Base-by-base conservation (phyloP, 768 basidiomycete species). In the Lentinula sp. region DNA sequence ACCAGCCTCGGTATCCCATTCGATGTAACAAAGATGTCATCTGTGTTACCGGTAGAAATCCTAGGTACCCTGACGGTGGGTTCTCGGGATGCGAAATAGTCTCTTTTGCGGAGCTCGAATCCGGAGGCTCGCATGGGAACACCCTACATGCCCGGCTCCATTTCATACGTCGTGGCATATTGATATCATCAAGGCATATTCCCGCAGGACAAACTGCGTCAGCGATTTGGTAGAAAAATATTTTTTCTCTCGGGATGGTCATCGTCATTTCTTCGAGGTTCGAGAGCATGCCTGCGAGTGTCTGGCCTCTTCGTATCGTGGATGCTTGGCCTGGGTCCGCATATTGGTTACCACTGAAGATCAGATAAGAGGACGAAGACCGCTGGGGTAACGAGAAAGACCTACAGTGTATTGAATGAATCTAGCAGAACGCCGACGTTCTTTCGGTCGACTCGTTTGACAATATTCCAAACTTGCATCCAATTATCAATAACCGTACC, bases 191-290 rank as follows among this genome's bases (percentile, higher is more conserved):
- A 32, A 61, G 43, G 21, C 66, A 62, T 3, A 69, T 64, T 3
- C 63, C 42, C 3, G 63, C 49, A 31, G 64, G 73, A 60, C 64
- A 61, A 59, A 65, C 48, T 52, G 71, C 76, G 64, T 78, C 76
- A 57, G 75, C 76, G 60, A 76, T 62, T 54, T 78, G 76, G 63
- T 73, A 75, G 55, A 75, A 67, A 66, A 74, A 78, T 64, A 78
- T 74, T 64, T 73, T 75, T 62, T 71, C 64, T 0, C 67, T 70
- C 1, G 76, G 75, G 11, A 76, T 66, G 21, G 67, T 66, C 5
- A 56, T 59, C 8, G 67, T 64, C 23, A 76, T 67, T 37, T 70
- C 65, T 11, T 54, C 59, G 42, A 76, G 66, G 63, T 72, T 72
- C 45, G 63, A 57, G 4, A 67, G 60, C 40, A 71, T 56, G 16